Conservation (phyloP, 768 basidiomycete species). For the Amylocystis lapponica region DNA sequence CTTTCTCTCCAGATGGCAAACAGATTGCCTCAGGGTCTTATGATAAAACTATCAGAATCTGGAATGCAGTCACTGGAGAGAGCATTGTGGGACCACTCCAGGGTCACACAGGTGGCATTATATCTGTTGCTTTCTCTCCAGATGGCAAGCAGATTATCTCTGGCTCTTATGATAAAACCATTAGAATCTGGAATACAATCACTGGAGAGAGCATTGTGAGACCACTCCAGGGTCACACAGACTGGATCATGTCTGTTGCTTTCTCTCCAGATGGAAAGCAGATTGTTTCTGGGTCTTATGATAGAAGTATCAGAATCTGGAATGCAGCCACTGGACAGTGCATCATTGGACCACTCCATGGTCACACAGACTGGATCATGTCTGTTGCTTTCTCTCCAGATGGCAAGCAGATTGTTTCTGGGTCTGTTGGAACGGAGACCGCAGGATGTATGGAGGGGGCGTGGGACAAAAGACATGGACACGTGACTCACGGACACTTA, state of each 20-base stretch:
- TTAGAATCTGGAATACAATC: slow-evolving; percentile 16
- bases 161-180: slow-evolving; percentile 31
- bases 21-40: slow-evolving; percentile 19
- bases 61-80: slow-evolving; percentile 17
- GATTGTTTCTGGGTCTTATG: slow-evolving; percentile 9
- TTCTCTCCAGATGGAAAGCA: slow-evolving; percentile 9
- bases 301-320: slow-evolving; percentile 9
- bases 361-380: slow-evolving; percentile 9
- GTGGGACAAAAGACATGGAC: no score
- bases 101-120: slow-evolving; percentile 23
- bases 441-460: no score
- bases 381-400: slow-evolving; percentile 18
- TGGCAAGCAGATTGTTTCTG: slow-evolving; percentile 14
- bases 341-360: slow-evolving; percentile 1
- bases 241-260: slow-evolving; percentile 8
- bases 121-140: slow-evolving; percentile 35
- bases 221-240: slow-evolving; percentile 9
- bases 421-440: no score
- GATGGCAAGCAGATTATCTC: slow-evolving; percentile 38
- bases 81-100: slow-evolving; percentile 4
- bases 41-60: slow-evolving; percentile 10
- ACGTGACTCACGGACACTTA: no score
- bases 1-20: slow-evolving; percentile 13
- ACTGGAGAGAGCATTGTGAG: slow-evolving; percentile 5
- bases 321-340: not conserved